phyloP scores from a whole-genome alignment of 2,329 filamentous ascomycete genomes.

The Pyricularia pennisetigena region DNA sequence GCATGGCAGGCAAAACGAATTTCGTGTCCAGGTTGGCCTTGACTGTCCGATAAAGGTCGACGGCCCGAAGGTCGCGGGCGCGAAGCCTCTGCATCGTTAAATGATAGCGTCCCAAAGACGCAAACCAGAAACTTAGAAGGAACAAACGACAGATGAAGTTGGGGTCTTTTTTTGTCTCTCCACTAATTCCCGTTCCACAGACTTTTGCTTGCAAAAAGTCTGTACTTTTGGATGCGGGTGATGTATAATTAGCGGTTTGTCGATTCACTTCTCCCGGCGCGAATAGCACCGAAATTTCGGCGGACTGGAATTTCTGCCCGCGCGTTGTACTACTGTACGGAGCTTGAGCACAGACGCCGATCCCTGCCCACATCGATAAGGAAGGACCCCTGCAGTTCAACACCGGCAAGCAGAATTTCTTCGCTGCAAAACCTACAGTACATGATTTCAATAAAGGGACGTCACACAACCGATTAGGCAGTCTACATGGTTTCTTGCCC shows the following conservation, averaged over 20 bases:
- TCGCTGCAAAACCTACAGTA: neutral
- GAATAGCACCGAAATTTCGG: neutral
- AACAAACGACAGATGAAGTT: neutral
- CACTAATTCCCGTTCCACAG: neutral
- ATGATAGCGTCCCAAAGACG: neutral
- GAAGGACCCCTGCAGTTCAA: neutral
- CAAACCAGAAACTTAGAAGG: neutral
- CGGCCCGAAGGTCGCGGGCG: constrained; percentile 3
- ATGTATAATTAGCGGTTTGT: neutral
- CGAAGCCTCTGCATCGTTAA: constrained; percentile 1
- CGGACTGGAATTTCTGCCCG: neutral
- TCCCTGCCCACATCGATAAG: neutral
- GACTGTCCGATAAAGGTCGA: constrained; percentile 1
- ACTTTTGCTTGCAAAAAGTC: neutral
- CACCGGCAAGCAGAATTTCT: neutral
- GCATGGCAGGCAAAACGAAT: constrained; percentile 12
- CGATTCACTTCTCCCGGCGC: neutral
- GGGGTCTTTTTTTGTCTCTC: neutral
- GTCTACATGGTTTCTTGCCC: neutral
- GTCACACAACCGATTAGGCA: neutral
- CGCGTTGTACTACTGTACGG: neutral
- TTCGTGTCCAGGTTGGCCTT: constrained; percentile 20
- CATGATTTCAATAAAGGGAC: neutral
- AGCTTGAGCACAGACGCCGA: constrained; percentile 1
- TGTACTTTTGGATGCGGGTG: neutral